A percentile compares a stretch with the other conserved stretches of the same genome.
phyloP scores from a whole-genome alignment of 176 grass and related monocot genomes.

The Otatea glauca region DNA sequence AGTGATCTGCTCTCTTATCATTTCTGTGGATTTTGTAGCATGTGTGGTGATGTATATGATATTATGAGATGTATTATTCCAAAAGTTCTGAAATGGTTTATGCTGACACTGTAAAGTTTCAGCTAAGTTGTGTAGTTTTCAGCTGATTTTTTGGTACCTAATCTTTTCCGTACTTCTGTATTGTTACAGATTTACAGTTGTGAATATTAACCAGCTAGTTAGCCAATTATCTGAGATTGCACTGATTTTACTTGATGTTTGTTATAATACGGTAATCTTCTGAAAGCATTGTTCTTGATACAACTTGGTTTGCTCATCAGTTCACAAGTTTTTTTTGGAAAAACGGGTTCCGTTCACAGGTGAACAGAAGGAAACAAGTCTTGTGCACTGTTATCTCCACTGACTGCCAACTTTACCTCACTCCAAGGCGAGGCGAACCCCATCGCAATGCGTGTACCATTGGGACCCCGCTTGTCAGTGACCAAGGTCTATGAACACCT shows the following conservation, averaged over 20 bases:
- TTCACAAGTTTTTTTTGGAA: no score
- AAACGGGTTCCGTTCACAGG: no score
- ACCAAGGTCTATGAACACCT: slow-evolving; percentile 5
- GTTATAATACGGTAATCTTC: no score
- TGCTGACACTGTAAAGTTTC: background rate
- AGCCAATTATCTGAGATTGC: background rate
- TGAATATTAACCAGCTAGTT: background rate
- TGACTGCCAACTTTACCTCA: background rate
- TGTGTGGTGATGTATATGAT: no score
- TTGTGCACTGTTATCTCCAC: no score
- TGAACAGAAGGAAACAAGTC: background rate
- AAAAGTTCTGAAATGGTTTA: background rate
- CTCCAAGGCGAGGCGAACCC: slow-evolving; percentile 9
- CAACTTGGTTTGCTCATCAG: no score
- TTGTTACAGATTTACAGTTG: background rate
- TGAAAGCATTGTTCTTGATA: no score
- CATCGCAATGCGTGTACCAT: slow-evolving; percentile 6
- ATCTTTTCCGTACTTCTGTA: background rate
- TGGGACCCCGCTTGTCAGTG: background rate
- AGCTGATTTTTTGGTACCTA: background rate
- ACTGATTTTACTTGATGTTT: background rate
- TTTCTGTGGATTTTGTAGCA: no score
- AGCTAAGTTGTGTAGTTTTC: background rate
- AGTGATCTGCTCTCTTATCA: no score
- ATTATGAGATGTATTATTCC: no score